Evolutionary conservation across 768 basidiomycete species (phyloP).

Genomic region (Leccinum subtestaceum): DNA sequence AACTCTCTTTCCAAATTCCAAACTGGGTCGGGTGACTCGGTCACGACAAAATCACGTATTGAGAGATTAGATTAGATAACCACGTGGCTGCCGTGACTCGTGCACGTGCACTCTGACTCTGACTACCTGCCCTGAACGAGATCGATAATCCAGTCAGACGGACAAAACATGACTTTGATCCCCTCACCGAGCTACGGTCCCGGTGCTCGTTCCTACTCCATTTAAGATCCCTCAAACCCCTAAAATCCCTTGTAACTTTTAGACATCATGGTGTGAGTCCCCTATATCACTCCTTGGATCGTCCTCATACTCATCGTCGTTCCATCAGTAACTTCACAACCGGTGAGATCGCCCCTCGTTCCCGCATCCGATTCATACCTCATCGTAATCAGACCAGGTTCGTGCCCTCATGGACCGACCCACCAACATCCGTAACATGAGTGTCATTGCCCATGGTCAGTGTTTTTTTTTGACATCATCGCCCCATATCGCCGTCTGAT

Average conservation of each 20-base stretch:
- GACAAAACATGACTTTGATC: constrained; percentile 15
- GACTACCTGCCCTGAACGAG: constrained; percentile 41
- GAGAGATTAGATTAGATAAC: constrained; percentile 21
- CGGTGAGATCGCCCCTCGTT: constrained; percentile 48
- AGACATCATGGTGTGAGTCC: constrained; percentile 81
- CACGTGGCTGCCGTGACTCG: background rate
- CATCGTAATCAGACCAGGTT: constrained; percentile 64
- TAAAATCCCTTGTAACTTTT: constrained; percentile 34
- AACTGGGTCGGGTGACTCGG: constrained; percentile 9
- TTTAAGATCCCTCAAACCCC: background rate
- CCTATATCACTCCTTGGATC: constrained; percentile 6
- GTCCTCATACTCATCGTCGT: constrained; percentile 31
- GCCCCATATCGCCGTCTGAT: constrained; percentile 18
- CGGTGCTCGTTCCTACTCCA: constrained; percentile 14
- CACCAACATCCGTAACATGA: constrained; percentile 94
- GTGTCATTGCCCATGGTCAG: constrained; percentile 88
- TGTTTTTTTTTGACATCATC: constrained; percentile 14
- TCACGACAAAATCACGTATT: background rate
- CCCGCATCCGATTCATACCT: background rate
- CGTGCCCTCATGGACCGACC: constrained; percentile 85
- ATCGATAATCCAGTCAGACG: constrained; percentile 40
- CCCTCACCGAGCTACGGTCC: constrained; percentile 23
- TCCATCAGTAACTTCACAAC: constrained; percentile 80
- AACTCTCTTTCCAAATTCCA: background rate
- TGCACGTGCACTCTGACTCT: background rate